These are phyloP conservation scores for Stephanodiscus minutulus DNA, from an alignment of 108 stramenopile genomes.

Conservation along the genomic window DNA sequence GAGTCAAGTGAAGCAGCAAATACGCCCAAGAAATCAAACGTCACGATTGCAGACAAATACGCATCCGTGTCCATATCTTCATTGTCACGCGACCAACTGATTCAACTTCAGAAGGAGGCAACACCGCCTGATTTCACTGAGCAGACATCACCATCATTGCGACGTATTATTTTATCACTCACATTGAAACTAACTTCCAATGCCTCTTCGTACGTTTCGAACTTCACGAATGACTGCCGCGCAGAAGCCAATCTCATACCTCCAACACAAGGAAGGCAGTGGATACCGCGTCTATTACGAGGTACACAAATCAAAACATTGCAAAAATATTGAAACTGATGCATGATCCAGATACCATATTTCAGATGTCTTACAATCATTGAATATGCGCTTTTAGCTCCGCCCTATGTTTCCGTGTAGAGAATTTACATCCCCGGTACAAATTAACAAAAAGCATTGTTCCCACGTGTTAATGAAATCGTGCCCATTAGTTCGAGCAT, in stretches of 20 bases:
- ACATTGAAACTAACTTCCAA: constrained; percentile 24
- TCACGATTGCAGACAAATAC: background rate
- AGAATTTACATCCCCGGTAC: too few species aligned
- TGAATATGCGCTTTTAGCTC: too few species aligned
- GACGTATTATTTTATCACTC: constrained; percentile 18
- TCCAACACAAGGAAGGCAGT: background rate
- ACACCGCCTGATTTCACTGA: background rate
- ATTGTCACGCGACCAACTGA: constrained; percentile 11
- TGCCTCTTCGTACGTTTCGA: constrained; percentile 12
- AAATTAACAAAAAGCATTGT: too few species aligned
- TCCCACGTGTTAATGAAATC: too few species aligned
- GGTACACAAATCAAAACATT: background rate
- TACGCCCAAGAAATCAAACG: constrained; percentile 29
- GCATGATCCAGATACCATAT: too few species aligned
- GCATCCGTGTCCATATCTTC: constrained; percentile 13
- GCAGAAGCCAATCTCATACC: background rate
- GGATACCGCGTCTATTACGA: background rate
- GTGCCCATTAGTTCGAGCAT: too few species aligned
- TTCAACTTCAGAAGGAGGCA: constrained; percentile 5
- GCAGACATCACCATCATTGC: constrained; percentile 16
- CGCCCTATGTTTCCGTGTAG: too few species aligned
- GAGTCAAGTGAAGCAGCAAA: background rate
- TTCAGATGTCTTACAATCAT: too few species aligned
- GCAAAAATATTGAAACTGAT: background rate
- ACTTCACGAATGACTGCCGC: constrained; percentile 6